Conservation (phyloP, 164 flowering plant genomes). For the Vitis labrusca region DNA sequence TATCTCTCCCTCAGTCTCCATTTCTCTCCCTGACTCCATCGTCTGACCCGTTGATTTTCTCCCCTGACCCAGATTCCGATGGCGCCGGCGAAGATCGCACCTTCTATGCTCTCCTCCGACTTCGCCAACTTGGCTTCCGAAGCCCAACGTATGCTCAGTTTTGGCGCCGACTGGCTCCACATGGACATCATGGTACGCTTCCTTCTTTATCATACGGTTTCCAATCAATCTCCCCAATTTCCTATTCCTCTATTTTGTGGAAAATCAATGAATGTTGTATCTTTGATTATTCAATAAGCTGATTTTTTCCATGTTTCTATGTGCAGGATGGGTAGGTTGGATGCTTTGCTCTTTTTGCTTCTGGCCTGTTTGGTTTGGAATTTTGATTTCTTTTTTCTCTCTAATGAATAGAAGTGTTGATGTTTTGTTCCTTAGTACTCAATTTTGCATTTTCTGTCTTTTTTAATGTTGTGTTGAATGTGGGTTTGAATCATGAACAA, state of each 20-base stretch:
- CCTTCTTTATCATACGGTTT: not conserved
- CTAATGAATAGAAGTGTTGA: not conserved
- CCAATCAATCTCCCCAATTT: not conserved
- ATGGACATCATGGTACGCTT: conserved; percentile 92
- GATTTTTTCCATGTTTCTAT: conserved; percentile 9
- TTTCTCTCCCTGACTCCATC: too few relatives aligned
- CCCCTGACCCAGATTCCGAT: not conserved
- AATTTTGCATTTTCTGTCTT: too few relatives aligned
- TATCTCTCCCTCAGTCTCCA: too few relatives aligned
- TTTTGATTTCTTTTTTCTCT: not conserved
- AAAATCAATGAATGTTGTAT: not conserved
- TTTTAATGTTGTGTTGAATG: too few relatives aligned
- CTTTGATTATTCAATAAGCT: not conserved
- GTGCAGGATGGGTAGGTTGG: conserved; percentile 79
- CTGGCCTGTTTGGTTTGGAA: not conserved
- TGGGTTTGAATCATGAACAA: too few relatives aligned
- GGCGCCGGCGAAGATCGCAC: conserved; percentile 76
- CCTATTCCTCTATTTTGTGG: too few relatives aligned
- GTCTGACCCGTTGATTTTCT: too few relatives aligned
- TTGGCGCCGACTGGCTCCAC: conserved; percentile 98
- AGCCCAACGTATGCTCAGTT: conserved; percentile 77
- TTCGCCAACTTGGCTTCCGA: conserved; percentile 92
- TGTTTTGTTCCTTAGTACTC: too few relatives aligned
- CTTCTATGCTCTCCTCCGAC: conserved; percentile 97
- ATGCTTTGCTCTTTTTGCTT: not conserved